Evolutionary conservation across 805 yeast genomes (phyloP), one percentile per base, ranked within the genome.

Genomic region (Zygoascus biomembranicola): DNA sequence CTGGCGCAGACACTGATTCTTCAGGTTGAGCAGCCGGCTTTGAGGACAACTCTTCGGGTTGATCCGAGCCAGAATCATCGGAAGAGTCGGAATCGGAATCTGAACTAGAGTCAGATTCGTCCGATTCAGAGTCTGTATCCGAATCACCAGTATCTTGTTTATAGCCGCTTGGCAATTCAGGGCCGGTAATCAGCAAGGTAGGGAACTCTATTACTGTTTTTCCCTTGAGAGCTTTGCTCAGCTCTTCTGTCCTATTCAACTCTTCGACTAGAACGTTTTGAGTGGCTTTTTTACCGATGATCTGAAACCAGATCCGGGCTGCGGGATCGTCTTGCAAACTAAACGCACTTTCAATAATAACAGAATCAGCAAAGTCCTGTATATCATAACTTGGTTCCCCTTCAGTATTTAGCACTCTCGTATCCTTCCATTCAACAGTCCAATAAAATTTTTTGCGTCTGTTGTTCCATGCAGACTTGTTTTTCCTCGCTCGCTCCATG

Each of bases 151-250:
- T 16, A 54, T 57, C 13, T 28, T 47, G 19, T 47, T 28, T 42
- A 47, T 32, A 49, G 10, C 37, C 48, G 16, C 20, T 20, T 23
- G 43, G 44, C 32, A 23, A 10, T 6, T 35, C 51, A 10, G 18
- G 14, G 11, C 47, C 49, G 4, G 54, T 47, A 5, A 61, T 32
- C 23, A 53, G 75, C 4, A 89, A 71, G 0, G 90, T 84, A 0
- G 97, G 96, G 59, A 78, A 89, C 64, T 89, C 97, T 37, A 88
- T 73, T 0, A 89, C 86, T 0, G 81, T 73, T 53, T 75, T 74
- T 37, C 81, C 80, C 54, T 71, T 69, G n/a, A 89, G 60, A 0
- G 73, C 72, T 23, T 76, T 78, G 0, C 77, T 77, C 1, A 87
- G 69, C 1, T 74, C 62, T 42, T 43, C 19, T 10, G 42, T 42